Base-by-base conservation (phyloP, 345 rosid species). In the Diplotaxis tenuifolia region DNA sequence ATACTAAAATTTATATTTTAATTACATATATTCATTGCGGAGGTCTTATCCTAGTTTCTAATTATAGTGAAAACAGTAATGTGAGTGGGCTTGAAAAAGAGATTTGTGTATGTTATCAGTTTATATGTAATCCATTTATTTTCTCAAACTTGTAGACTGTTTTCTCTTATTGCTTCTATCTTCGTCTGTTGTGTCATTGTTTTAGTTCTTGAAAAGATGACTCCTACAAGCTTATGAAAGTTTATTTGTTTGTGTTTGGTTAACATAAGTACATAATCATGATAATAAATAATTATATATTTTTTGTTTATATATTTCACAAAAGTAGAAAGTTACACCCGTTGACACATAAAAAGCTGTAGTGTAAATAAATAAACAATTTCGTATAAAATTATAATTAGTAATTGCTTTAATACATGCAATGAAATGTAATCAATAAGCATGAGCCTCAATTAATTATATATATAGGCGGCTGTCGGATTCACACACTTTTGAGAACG, bases 361-460 rank as follows among this genome's bases (percentile, higher is more conserved):
- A 53, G 65, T 21, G 47, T 74, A 32, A 32, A 68, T 40, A 75
- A 75, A 62, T 75, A 53, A 61, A 69, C 0, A 52, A 65, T 14
- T 55, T 62, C 50, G 10, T 62, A 53, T 54, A 61, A 49, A 49
- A 49, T 22, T 14, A 75, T 68, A 68, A 54, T 68, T 16, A 68
- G 74, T 63, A 75, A 62, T 28, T 34, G 69, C 53, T 53, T 62
- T 54, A 75, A 19, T 32, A 15, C 14, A 74, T 56, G 9, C n/a
- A 8, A n/a, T 27, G 27, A 25, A 22, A 18, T 27, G 36, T 57
- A 27, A 27, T 58, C 20, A 28, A 15, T 28, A 57, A 23, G 21
- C 7, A 28, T 27, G 38, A 57, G 62, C 38, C 38, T n/a, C 10
- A 34, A 31, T 58, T n/a, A 73, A 21, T 55, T 55, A 38, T 73